phyloP scores from a whole-genome alignment of 352 stramenopile species.

The Phytophthora ramorum region DNA sequence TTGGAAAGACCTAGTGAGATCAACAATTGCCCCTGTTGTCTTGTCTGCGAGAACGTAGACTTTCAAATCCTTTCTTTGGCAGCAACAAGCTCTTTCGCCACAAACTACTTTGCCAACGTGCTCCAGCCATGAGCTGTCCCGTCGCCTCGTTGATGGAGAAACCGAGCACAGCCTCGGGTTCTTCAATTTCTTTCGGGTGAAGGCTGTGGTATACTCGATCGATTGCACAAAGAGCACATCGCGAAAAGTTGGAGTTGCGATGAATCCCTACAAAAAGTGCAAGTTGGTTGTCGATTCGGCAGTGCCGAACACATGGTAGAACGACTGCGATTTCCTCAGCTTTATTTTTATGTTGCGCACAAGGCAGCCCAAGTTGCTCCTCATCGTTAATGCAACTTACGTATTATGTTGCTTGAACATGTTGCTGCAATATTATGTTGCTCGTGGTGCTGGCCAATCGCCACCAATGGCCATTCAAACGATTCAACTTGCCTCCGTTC shows the following conservation, averaged over 20 bases:
- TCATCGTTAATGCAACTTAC: background rate
- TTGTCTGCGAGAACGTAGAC: background rate
- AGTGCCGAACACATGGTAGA: too few species aligned
- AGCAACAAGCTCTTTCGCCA: background rate
- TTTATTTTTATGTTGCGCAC: too few species aligned
- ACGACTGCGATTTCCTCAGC: too few species aligned
- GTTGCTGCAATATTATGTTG: background rate
- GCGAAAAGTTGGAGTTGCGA: too few species aligned
- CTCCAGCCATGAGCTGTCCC: background rate
- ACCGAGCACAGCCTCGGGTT: background rate
- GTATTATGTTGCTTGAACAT: background rate
- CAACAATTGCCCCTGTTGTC: background rate
- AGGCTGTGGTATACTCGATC: too few species aligned
- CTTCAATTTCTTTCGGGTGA: too few species aligned
- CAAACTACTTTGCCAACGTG: background rate
- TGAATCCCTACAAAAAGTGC: too few species aligned
- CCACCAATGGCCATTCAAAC: conserved; percentile 1
- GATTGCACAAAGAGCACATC: too few species aligned
- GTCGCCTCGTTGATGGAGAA: background rate
- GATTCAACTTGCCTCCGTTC: conserved; percentile 14
- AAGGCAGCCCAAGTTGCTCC: too few species aligned
- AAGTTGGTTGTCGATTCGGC: too few species aligned
- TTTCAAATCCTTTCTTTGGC: background rate
- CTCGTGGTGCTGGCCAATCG: background rate
- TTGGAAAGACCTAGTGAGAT: too few species aligned